phyloP scores from a whole-genome alignment of 345 rosid species.

The Moricandia moricandioides region DNA sequence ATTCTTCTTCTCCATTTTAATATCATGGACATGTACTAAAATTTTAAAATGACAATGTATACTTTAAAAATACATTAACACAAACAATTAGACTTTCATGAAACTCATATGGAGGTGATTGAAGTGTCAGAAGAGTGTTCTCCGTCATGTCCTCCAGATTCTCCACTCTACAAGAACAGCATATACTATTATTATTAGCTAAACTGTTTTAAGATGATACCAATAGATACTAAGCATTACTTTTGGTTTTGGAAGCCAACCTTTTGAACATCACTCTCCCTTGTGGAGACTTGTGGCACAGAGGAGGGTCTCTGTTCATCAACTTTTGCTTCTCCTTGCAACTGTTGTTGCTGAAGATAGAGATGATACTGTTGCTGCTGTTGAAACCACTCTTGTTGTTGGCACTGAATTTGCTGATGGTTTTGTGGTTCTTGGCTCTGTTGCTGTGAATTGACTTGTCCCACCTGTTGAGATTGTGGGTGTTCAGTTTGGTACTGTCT shows the following conservation, averaged over 20 bases:
- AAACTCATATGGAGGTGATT: conserved; percentile 23
- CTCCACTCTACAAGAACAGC: conserved; percentile 26
- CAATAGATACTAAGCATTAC: neutral
- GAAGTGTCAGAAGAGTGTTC: conserved; percentile 28
- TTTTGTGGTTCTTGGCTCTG: conserved; percentile 44
- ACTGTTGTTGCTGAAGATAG: conserved; percentile 37
- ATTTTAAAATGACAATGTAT: neutral
- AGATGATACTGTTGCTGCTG: conserved; percentile 37
- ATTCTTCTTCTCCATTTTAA: neutral
- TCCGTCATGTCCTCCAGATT: conserved; percentile 23
- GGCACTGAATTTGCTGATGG: conserved; percentile 43
- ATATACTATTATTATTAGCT: neutral
- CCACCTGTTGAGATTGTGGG: conserved; percentile 36
- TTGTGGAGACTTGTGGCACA: conserved; percentile 31
- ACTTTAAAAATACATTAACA: neutral
- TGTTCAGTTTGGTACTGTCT: conserved; percentile 33
- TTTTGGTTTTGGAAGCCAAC: conserved; percentile 12
- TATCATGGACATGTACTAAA: neutral
- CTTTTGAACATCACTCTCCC: conserved; percentile 27
- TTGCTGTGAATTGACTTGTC: conserved; percentile 30
- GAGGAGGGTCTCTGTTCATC: conserved; percentile 30
- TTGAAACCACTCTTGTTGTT: conserved; percentile 40
- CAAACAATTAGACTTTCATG: conserved; percentile 5
- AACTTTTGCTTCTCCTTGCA: conserved; percentile 35
- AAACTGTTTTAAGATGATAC: neutral